Conservation (phyloP, 495 filamentous ascomycete genomes). For the Echria macrotheca region DNA sequence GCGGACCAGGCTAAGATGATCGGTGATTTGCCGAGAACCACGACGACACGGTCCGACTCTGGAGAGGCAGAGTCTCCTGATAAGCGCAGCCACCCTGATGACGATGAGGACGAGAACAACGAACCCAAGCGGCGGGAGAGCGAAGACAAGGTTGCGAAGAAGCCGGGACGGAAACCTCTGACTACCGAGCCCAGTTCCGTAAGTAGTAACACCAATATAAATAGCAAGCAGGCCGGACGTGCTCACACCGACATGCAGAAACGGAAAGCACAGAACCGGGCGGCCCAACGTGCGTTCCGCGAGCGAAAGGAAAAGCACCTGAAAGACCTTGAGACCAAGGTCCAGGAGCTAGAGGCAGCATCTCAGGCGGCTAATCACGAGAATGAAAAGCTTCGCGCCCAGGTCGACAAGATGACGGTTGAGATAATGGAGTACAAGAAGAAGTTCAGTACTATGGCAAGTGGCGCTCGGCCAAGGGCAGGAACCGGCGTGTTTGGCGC, state of each 20-base stretch:
- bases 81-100: conserved; percentile 75
- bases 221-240: conserved; percentile 5
- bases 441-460: conserved; percentile 59
- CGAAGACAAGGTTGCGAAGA: conserved; percentile 75
- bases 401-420: conserved; percentile 79
- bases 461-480: conserved; percentile 14
- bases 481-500: conserved; percentile 30
- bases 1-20: conserved; percentile 66
- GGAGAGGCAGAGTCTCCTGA: conserved; percentile 65
- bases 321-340: conserved; percentile 92
- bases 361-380: conserved; percentile 80
- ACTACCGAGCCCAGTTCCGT: conserved; percentile 94
- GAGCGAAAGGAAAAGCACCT: conserved; percentile 98
- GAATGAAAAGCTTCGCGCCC: conserved; percentile 74
- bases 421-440: conserved; percentile 90
- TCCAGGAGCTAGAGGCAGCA: conserved; percentile 81
- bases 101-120: conserved; percentile 58
- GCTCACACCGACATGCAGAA: conserved; percentile 64
- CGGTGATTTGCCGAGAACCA: conserved; percentile 62
- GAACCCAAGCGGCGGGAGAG: conserved; percentile 77
- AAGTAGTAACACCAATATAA: conserved; percentile 39
- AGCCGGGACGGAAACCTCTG: conserved; percentile 92
- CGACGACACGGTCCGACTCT: conserved; percentile 47
- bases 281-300: conserved; percentile 92
- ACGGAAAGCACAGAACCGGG: conserved; percentile 96